Evolutionary conservation across 2,329 filamentous ascomycete species (phyloP).

Genomic region (Botrytis aclada): DNA sequence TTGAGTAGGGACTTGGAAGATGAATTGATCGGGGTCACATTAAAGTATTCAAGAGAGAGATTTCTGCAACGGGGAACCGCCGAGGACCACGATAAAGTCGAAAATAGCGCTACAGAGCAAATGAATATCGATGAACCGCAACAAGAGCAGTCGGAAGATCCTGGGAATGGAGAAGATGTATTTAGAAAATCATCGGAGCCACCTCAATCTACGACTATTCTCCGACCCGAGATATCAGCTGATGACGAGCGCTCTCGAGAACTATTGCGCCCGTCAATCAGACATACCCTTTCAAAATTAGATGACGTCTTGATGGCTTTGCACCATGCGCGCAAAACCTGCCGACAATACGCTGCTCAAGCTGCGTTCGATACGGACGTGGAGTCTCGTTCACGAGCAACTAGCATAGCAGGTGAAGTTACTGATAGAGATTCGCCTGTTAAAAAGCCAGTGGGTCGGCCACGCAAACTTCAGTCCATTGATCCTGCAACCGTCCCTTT

Average conservation of each 20-base stretch:
- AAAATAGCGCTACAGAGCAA: slow-evolving; percentile 24
- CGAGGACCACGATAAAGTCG: slow-evolving; percentile 14
- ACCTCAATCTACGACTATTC: not conserved
- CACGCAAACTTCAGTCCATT: slow-evolving; percentile 31
- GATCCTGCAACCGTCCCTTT: slow-evolving; percentile 2
- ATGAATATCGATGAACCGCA: not conserved
- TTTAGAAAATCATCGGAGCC: slow-evolving; percentile 14
- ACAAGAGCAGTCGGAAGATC: not conserved
- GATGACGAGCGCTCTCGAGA: slow-evolving; percentile 67
- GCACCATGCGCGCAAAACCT: slow-evolving; percentile 62
- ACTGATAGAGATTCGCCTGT: not conserved
- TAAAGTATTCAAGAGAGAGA: slow-evolving; percentile 65
- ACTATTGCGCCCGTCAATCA: slow-evolving; percentile 64
- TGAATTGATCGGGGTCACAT: slow-evolving; percentile 61
- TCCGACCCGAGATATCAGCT: slow-evolving; percentile 55
- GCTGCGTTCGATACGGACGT: slow-evolving; percentile 37
- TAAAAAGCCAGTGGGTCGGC: slow-evolving; percentile 27
- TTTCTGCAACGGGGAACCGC: slow-evolving; percentile 45
- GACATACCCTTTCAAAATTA: slow-evolving; percentile 67
- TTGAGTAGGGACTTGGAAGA: slow-evolving; percentile 67
- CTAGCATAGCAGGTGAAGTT: not conserved
- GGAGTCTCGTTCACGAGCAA: slow-evolving; percentile 19
- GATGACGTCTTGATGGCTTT: slow-evolving; percentile 69
- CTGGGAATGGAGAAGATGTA: slow-evolving; percentile 18
- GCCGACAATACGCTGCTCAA: slow-evolving; percentile 38